These are phyloP conservation scores for Nemania sp. DNA, from an alignment of 2,329 filamentous ascomycete genomes.

Conservation along the genomic window DNA sequence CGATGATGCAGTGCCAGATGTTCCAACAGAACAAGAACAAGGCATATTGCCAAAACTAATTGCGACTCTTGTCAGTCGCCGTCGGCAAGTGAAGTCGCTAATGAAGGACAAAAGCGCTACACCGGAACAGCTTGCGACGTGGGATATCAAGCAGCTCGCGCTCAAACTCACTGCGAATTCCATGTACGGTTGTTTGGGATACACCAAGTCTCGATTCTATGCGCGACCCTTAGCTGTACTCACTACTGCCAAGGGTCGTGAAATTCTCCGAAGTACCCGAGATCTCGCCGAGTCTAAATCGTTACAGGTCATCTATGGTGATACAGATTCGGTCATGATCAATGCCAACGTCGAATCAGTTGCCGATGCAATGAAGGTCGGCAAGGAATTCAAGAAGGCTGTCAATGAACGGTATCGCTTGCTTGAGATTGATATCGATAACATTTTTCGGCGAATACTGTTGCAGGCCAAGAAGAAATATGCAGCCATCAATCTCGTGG, in stretches of 20 bases:
- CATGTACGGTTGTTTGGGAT: slow-evolving; percentile 98
- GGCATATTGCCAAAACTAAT: slow-evolving; percentile 91
- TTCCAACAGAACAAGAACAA: slow-evolving; percentile 75
- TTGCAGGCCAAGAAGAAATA: slow-evolving; percentile 99
- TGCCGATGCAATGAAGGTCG: slow-evolving; percentile 85
- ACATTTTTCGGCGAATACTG: slow-evolving; percentile 89
- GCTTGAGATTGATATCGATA: slow-evolving; percentile 97
- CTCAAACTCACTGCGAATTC: slow-evolving; percentile 98
- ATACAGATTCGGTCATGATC: slow-evolving; percentile 99
- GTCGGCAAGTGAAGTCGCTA: slow-evolving; percentile 89
- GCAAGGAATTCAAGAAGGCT: slow-evolving; percentile 89
- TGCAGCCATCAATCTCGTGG: slow-evolving; percentile 90
- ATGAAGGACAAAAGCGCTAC: slow-evolving; percentile 95
- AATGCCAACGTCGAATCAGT: slow-evolving; percentile 97
- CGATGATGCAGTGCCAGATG: slow-evolving; percentile 86
- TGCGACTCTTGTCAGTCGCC: slow-evolving; percentile 83
- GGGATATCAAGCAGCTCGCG: slow-evolving; percentile 97
- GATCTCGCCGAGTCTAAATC: slow-evolving; percentile 90
- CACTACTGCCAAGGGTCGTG: slow-evolving; percentile 95
- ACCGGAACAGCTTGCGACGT: slow-evolving; percentile 83
- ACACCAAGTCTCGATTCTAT: slow-evolving; percentile 96
- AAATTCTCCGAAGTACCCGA: slow-evolving; percentile 95
- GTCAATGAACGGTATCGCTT: slow-evolving; percentile 94
- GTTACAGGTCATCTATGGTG: slow-evolving; percentile 95
- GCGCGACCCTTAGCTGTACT: slow-evolving; percentile 92